Base-by-base conservation (phyloP, 169 alveolate genomes). In the Babesia bigemina region DNA sequence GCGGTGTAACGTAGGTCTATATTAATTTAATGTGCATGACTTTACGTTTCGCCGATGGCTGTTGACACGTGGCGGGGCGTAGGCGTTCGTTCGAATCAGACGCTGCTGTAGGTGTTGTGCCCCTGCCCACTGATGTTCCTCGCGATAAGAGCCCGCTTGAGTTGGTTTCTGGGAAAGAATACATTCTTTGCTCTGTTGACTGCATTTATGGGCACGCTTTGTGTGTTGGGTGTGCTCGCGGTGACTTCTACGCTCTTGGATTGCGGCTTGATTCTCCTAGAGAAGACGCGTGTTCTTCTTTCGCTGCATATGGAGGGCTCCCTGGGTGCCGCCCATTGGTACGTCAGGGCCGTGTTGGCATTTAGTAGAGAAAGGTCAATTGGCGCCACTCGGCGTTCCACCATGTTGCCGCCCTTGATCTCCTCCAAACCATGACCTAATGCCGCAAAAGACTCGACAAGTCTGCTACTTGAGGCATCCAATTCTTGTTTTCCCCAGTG, bases 221-320 rank as follows among this genome's bases (percentile, higher is more conserved):
- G 21, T 4, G 10, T 67, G 14, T 10, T 45, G 4, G 19, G n/a
- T 10, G 59, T 11, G 33, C 29, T 22, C 10, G 74, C 26, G 28
- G 61, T 44, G 47, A 4, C 21, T 10, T 63, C 73, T 3, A 16
- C 48, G 60, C 44, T 29, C 39, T 33, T 67, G 3, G 76, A 16
- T 22, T 67, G 76, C 6, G 48, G 44, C 21, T 67, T 67, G 28
- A 50, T 48, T 39, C 76, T 50, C 39, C 76, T 67, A 0, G 76
- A 67, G 44, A 67, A 67, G 4, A 67, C 76, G 26, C 50, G 76
- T n/a, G 48, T 57, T 22, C 45, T 3, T 12, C 76, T 48, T 47
- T 67, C 76, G 42, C 76, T 67, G 45, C 65, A 67, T 11, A 55
- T 8, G 10, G 76, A 28, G 0, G 56, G 57, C 21, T 39, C 58